phyloP scores from a whole-genome alignment of 768 basidiomycete genomes.

The Gymnopilus dilepis region DNA sequence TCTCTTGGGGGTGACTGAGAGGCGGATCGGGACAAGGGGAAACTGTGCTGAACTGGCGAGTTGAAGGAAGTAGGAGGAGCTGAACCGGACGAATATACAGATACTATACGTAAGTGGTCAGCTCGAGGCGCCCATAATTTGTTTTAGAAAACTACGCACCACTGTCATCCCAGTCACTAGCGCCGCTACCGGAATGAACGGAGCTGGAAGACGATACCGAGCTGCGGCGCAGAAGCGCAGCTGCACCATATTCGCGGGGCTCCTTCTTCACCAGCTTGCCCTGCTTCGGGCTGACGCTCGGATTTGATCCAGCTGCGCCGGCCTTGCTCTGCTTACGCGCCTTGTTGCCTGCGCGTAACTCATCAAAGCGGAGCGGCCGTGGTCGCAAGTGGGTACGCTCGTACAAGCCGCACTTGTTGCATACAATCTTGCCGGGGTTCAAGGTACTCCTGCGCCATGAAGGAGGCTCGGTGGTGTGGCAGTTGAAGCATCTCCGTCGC shows the following conservation, averaged over 20 bases:
- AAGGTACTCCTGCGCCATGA: slow-evolving; percentile 88
- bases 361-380: slow-evolving; percentile 85
- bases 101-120: slow-evolving; percentile 36
- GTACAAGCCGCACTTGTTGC: slow-evolving; percentile 93
- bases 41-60: slow-evolving; percentile 64
- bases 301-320: slow-evolving; percentile 14
- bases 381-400: slow-evolving; percentile 88
- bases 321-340: slow-evolving; percentile 62
- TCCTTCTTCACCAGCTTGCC: slow-evolving; percentile 66
- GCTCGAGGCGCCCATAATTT: neutral
- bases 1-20: slow-evolving; percentile 56
- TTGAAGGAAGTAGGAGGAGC: slow-evolving; percentile 69
- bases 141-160: slow-evolving; percentile 51
- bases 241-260: slow-evolving; percentile 48
- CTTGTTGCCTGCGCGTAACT: slow-evolving; percentile 86
- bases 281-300: slow-evolving; percentile 42
- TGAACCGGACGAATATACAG: slow-evolving; percentile 63
- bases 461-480: slow-evolving; percentile 90
- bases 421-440: slow-evolving; percentile 91
- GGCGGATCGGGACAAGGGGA: slow-evolving; percentile 60
- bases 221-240: slow-evolving; percentile 53
- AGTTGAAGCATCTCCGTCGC: slow-evolving; percentile 87
- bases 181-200: slow-evolving; percentile 58
- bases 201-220: slow-evolving; percentile 68
- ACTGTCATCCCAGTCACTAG: slow-evolving; percentile 85